Percentiles rank a stretch among this genome's conserved stretches.
phyloP scores from a whole-genome alignment of 805 yeast genomes.

The Candida ovalis region DNA sequence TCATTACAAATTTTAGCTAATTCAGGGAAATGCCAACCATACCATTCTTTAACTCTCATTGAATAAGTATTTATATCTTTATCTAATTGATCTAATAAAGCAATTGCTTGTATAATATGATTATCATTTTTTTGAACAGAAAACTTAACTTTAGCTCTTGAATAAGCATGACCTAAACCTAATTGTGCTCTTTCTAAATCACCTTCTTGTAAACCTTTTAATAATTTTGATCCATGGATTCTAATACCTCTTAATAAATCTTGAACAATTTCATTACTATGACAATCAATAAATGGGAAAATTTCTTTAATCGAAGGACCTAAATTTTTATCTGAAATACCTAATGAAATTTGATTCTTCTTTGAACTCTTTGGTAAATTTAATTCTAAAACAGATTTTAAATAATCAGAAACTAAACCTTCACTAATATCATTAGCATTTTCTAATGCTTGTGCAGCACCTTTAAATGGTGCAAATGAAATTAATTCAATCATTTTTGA shows the following conservation, averaged over 20 bases:
- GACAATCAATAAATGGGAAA: conserved; percentile 86
- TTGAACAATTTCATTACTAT: conserved; percentile 88
- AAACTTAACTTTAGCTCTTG: conserved; percentile 98
- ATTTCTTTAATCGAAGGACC: conserved; percentile 95
- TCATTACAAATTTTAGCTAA: conserved; percentile 88
- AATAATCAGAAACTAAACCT: conserved; percentile 90
- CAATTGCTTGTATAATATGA: conserved; percentile 98
- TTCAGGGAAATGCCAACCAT: conserved; percentile 99
- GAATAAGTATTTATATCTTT: conserved; percentile 97
- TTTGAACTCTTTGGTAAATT: conserved; percentile 79
- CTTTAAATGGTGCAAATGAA: conserved; percentile 97
- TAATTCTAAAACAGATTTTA: conserved; percentile 83
- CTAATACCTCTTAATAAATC: conserved; percentile 95
- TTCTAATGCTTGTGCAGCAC: conserved; percentile 98
- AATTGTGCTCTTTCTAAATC: conserved; percentile 97
- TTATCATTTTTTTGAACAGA: conserved; percentile 98
- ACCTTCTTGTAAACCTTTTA: conserved; percentile 89
- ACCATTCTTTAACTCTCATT: conserved; percentile 98
- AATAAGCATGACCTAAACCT: conserved; percentile 98
- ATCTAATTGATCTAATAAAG: conserved; percentile 93
- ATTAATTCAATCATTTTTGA: conserved; percentile 91
- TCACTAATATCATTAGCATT: conserved; percentile 97
- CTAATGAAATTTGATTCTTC: conserved; percentile 67
- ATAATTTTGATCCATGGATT: conserved; percentile 80
- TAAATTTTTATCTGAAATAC: conserved; percentile 89